These are phyloP conservation scores for Alternaria gansuensis DNA, from an alignment of 2,329 filamentous ascomycete genomes.

Conservation along the genomic window DNA sequence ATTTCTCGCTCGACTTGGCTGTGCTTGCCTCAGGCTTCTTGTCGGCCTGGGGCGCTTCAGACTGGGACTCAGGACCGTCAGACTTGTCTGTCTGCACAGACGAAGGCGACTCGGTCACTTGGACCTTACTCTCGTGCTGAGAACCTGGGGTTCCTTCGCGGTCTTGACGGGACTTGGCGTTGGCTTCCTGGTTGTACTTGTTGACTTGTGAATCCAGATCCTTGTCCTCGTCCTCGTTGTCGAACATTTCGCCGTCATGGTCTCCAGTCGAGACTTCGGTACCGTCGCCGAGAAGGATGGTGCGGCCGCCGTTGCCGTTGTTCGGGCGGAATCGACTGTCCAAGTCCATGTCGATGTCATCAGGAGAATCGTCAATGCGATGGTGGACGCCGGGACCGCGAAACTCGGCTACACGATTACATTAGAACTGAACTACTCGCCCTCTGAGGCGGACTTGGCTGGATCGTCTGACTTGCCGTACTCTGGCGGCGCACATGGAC, in stretches of 20 bases:
- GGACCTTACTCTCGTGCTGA: slow-evolving; percentile 27
- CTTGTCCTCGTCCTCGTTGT: slow-evolving; percentile 85
- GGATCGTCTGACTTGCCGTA: slow-evolving; percentile 81
- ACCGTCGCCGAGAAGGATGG: slow-evolving; percentile 95
- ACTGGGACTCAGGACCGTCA: slow-evolving; percentile 19
- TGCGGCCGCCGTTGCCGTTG: slow-evolving; percentile 72
- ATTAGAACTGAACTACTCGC: slow-evolving; percentile 51
- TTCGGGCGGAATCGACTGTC: slow-evolving; percentile 74
- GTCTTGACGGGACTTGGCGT: slow-evolving; percentile 29
- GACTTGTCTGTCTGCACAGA: slow-evolving; percentile 52
- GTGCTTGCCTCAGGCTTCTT: slow-evolving; percentile 28
- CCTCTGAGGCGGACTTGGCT: slow-evolving; percentile 47
- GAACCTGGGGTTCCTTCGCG: slow-evolving; percentile 43
- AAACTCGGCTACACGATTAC: slow-evolving; percentile 58
- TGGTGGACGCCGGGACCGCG: slow-evolving; percentile 61
- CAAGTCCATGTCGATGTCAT: slow-evolving; percentile 76
- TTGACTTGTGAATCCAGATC: slow-evolving; percentile 85
- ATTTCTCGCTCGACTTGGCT: slow-evolving; percentile 35
- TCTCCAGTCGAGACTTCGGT: slow-evolving; percentile 90
- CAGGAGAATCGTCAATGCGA: slow-evolving; percentile 60
- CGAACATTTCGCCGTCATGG: slow-evolving; percentile 92
- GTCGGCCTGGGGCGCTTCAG: slow-evolving; percentile 26
- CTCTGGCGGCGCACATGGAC: slow-evolving; percentile 97
- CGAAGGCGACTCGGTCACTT: slow-evolving; percentile 48
- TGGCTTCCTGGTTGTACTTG: slow-evolving; percentile 61